A percentile compares a stretch with the other conserved stretches of the same genome.
These are phyloP conservation scores for Neofusicoccum laricinum DNA, from an alignment of 2,329 filamentous ascomycete species.

Conservation along the genomic window DNA sequence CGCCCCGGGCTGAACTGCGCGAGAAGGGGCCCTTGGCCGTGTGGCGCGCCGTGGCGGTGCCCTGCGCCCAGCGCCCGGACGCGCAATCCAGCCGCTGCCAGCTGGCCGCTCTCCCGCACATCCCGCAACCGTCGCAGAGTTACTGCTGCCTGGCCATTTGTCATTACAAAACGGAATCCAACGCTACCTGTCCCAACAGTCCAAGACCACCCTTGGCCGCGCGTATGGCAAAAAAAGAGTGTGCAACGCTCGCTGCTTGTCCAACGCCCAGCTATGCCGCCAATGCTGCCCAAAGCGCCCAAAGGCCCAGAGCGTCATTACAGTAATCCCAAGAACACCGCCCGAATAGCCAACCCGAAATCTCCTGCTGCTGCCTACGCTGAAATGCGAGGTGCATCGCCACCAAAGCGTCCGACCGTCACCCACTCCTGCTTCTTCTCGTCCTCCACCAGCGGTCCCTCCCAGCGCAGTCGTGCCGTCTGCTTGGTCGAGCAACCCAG, in stretches of 20 bases:
- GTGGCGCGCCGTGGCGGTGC: slow-evolving; percentile 11
- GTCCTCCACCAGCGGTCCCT: slow-evolving; percentile 43
- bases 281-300: slow-evolving; percentile 14
- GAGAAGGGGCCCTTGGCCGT: neutral
- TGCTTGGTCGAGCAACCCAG: slow-evolving; percentile 51
- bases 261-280: slow-evolving; percentile 11
- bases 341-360: neutral
- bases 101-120: slow-evolving; percentile 12
- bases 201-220: neutral
- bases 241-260: neutral
- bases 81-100: slow-evolving; percentile 7
- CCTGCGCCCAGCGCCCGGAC: neutral
- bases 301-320: slow-evolving; percentile 5
- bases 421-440: slow-evolving; percentile 46
- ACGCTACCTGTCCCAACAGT: slow-evolving; percentile 1
- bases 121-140: slow-evolving; percentile 2
- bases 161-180: neutral
- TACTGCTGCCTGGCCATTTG: slow-evolving; percentile 7
- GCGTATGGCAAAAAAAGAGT: neutral
- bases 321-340: slow-evolving; percentile 7
- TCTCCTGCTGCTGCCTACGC: slow-evolving; percentile 1
- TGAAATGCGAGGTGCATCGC: slow-evolving; percentile 33
- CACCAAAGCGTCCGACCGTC: slow-evolving; percentile 48
- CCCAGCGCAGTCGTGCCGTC: slow-evolving; percentile 40
- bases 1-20: slow-evolving; percentile 8